Percentiles rank a stretch among this genome's conserved stretches.
Evolutionary conservation across 2,329 filamentous ascomycete species (phyloP).

Genomic region (Capronia americana): DNA sequence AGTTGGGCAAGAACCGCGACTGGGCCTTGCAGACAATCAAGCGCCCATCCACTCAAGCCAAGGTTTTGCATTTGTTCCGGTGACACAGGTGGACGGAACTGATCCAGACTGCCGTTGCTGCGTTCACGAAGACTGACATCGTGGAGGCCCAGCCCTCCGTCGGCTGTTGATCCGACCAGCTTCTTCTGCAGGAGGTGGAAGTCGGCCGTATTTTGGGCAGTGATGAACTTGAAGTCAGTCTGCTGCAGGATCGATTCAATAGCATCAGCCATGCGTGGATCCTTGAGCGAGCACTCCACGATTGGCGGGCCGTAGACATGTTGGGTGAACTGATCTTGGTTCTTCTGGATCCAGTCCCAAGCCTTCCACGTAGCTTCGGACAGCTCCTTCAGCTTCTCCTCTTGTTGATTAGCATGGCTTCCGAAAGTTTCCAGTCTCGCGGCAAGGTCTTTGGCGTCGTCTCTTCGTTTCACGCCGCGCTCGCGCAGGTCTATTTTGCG

Average conservation of each 20-base stretch:
- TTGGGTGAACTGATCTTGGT: slow-evolving; percentile 73
- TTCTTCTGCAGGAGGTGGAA: slow-evolving; percentile 73
- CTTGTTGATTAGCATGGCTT: slow-evolving; percentile 76
- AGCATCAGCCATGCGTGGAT: slow-evolving; percentile 68
- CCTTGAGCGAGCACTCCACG: slow-evolving; percentile 78
- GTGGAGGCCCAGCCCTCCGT: slow-evolving; percentile 66
- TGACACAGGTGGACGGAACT: slow-evolving; percentile 63
- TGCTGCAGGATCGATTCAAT: slow-evolving; percentile 64
- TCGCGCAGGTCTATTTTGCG: slow-evolving; percentile 45
- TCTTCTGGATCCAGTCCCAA: slow-evolving; percentile 81
- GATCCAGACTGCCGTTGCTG: slow-evolving; percentile 52
- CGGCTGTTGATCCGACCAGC: slow-evolving; percentile 54
- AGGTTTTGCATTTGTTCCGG: slow-evolving; percentile 60
- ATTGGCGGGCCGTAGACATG: slow-evolving; percentile 82
- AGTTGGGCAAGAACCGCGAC: slow-evolving; percentile 86
- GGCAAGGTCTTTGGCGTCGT: slow-evolving; percentile 52
- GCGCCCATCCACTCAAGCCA: slow-evolving; percentile 80
- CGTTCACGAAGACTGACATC: slow-evolving; percentile 70
- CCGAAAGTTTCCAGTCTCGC: slow-evolving; percentile 66
- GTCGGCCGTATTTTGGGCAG: slow-evolving; percentile 76
- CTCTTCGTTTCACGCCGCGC: slow-evolving; percentile 47
- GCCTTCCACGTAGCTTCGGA: slow-evolving; percentile 71
- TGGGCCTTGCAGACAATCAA: slow-evolving; percentile 81
- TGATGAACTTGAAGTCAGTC: slow-evolving; percentile 68
- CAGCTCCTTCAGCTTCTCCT: slow-evolving; percentile 66